Evolutionary conservation across 768 basidiomycete genomes (phyloP).

Genomic region (Mycena sanguinolenta): DNA sequence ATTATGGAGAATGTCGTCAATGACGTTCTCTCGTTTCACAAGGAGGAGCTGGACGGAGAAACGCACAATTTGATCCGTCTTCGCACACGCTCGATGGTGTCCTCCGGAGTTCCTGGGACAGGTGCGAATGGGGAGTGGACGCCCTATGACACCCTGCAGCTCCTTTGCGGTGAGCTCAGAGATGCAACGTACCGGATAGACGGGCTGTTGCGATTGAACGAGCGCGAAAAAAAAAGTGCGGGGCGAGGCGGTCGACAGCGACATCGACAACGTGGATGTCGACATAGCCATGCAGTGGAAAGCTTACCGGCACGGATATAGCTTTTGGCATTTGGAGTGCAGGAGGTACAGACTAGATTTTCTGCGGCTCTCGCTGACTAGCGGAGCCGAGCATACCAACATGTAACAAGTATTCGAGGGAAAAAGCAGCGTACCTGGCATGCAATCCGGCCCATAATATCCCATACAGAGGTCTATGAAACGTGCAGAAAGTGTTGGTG

Average conservation of each 20-base stretch:
- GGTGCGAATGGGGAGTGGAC: no score
- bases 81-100: slow-evolving; percentile 7
- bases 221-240: slow-evolving; percentile 22
- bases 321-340: slow-evolving; percentile 28
- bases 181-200: slow-evolving; percentile 20
- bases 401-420: no score
- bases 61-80: slow-evolving; percentile 29
- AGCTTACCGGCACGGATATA: slow-evolving; percentile 23
- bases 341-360: no score
- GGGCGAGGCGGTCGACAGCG: no score
- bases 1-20: slow-evolving; percentile 27
- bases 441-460: no score
- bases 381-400: no score
- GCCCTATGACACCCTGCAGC: slow-evolving; percentile 14
- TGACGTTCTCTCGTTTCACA: slow-evolving; percentile 28
- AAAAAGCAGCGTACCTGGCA: no score
- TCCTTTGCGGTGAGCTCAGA: slow-evolving; percentile 17
- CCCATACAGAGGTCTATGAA: no score
- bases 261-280: slow-evolving; percentile 6
- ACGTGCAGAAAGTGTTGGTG: no score
- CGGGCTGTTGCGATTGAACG: slow-evolving; percentile 22
- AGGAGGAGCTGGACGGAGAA: slow-evolving; percentile 28
- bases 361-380: no score
- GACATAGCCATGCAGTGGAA: slow-evolving; percentile 26
- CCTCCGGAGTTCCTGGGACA: slow-evolving; percentile 4